phyloP scores from a whole-genome alignment of 2,329 filamentous ascomycete genomes.

The Colletotrichum aenigma region DNA sequence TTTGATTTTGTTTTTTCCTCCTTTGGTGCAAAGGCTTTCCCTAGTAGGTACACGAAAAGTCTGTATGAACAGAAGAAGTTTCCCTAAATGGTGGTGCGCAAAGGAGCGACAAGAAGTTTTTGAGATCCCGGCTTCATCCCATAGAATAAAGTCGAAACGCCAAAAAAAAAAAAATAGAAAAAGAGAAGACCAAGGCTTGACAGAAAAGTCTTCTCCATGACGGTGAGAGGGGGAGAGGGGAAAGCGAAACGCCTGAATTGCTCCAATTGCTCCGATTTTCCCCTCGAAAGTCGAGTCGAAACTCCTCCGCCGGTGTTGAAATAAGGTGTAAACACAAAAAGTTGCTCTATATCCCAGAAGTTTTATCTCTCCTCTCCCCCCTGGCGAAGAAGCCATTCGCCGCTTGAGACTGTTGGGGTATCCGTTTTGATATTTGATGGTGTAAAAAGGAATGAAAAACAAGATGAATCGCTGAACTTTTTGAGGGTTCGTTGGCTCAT shows the following conservation, averaged over 20 bases:
- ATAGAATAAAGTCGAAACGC: not conserved
- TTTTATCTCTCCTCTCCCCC: not conserved
- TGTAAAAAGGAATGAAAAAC: not conserved
- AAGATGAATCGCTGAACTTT: not conserved
- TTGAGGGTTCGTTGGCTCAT: not conserved
- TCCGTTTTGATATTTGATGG: not conserved
- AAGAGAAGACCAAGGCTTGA: too few relatives aligned
- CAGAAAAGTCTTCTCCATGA: too few relatives aligned
- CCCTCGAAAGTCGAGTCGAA: not conserved
- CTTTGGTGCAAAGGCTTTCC: not conserved
- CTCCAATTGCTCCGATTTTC: slow-evolving; percentile 7
- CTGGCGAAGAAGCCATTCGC: not conserved
- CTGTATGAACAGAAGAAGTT: not conserved
- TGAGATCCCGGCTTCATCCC: not conserved
- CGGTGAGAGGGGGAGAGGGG: not conserved
- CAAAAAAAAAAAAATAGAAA: not conserved
- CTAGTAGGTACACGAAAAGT: not conserved
- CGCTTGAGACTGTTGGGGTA: not conserved
- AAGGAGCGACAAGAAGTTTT: not conserved
- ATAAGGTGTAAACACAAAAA: not conserved
- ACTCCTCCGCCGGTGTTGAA: not conserved
- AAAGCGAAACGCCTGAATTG: slow-evolving; percentile 10
- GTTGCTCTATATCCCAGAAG: slow-evolving; percentile 2
- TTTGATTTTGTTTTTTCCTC: not conserved
- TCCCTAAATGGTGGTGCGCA: not conserved